Conservation (phyloP, 805 yeast genomes). For the Candida germanica region DNA sequence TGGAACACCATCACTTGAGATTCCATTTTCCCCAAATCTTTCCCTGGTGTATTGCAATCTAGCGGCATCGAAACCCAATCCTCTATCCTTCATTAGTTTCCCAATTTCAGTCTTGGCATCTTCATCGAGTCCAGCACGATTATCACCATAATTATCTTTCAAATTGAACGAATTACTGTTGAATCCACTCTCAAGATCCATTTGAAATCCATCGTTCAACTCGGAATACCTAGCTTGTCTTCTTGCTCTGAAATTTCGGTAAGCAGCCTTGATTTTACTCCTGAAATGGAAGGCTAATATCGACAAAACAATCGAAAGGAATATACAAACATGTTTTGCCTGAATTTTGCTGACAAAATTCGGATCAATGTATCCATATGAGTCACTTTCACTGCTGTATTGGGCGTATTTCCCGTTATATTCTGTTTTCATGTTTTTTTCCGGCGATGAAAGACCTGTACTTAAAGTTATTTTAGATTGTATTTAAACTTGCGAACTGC, state of each 20-base stretch:
- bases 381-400: neutral
- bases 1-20: slow-evolving; percentile 67
- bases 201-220: slow-evolving; percentile 11
- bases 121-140: slow-evolving; percentile 60
- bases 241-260: slow-evolving; percentile 28
- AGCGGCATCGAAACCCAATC: slow-evolving; percentile 66
- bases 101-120: slow-evolving; percentile 50
- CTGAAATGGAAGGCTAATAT: slow-evolving; percentile 31
- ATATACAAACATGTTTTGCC: slow-evolving; percentile 15
- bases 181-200: slow-evolving; percentile 47
- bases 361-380: slow-evolving; percentile 3
- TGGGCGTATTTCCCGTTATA: slow-evolving; percentile 3
- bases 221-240: slow-evolving; percentile 17
- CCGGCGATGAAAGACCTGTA: no score
- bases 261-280: slow-evolving; percentile 23
- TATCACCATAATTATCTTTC: slow-evolving; percentile 45
- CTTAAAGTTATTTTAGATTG: no score
- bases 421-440: slow-evolving; percentile 4
- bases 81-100: slow-evolving; percentile 49
- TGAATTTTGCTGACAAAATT: slow-evolving; percentile 4
- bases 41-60: slow-evolving; percentile 49
- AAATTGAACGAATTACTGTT: slow-evolving; percentile 59
- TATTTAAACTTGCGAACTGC: no score
- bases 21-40: slow-evolving; percentile 47
- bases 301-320: slow-evolving; percentile 15